Conservation (phyloP, 2,329 filamentous ascomycete genomes). For the Colletotrichum tabaci region DNA sequence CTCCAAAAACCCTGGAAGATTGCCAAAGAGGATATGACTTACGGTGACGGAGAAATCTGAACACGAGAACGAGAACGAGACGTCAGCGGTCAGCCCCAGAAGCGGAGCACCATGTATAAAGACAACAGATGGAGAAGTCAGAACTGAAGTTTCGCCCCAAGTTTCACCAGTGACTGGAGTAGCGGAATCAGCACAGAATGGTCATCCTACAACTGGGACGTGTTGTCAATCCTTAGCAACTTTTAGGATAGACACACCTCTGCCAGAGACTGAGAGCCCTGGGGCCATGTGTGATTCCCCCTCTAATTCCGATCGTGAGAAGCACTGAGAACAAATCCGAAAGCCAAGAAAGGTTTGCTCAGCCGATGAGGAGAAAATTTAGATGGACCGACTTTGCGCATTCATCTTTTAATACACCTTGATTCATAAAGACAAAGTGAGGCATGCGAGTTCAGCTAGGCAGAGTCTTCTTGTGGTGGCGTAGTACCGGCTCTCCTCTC, state of each 20-base stretch:
- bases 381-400: neutral
- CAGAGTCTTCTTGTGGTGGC: neutral
- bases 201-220: neutral
- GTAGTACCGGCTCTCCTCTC: neutral
- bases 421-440: neutral
- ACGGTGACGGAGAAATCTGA: neutral
- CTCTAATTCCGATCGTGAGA: too few relatives aligned
- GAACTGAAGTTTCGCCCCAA: constrained; percentile 32
- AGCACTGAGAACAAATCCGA: too few relatives aligned
- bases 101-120: neutral
- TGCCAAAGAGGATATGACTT: neutral
- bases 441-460: too few relatives aligned
- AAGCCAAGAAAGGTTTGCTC: accelerated
- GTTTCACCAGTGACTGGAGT: constrained; percentile 32
- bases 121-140: neutral
- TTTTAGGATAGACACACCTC: neutral
- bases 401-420: too few relatives aligned
- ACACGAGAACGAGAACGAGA: constrained; percentile 7
- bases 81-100: neutral
- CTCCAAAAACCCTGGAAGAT: too few relatives aligned
- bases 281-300: too few relatives aligned
- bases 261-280: too few relatives aligned
- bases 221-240: neutral
- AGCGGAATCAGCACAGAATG: neutral
- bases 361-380: neutral